phyloP scores from a whole-genome alignment of 2,329 filamentous ascomycete species.

The Penicillium sp. region DNA sequence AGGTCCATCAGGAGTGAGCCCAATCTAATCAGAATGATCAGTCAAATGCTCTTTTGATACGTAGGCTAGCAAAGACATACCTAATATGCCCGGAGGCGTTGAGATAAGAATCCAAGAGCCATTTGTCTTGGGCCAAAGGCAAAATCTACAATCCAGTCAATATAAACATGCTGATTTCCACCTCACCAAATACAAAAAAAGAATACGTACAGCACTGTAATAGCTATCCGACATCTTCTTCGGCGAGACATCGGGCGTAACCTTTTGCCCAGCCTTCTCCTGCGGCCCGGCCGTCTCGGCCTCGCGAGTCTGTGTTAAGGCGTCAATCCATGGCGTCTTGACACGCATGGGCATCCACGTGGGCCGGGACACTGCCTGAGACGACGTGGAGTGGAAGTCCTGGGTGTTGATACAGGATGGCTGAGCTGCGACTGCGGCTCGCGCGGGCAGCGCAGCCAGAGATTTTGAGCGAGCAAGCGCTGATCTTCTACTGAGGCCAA shows the following conservation, averaged over 20 bases:
- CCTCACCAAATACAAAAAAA: neutral
- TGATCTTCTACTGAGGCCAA: conserved; percentile 23
- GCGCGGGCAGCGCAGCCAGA: conserved; percentile 15
- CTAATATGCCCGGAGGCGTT: conserved; percentile 74
- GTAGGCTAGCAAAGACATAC: conserved; percentile 32
- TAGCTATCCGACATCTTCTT: conserved; percentile 72
- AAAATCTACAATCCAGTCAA: conserved; percentile 53
- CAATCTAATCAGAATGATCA: conserved; percentile 46
- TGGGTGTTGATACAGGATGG: conserved; percentile 10
- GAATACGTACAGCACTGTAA: conserved; percentile 59
- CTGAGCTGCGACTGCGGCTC: conserved; percentile 14
- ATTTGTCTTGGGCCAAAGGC: conserved; percentile 70
- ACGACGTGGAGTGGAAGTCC: conserved; percentile 32
- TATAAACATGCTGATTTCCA: neutral
- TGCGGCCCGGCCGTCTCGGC: conserved; percentile 31
- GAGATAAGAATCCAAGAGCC: conserved; percentile 74
- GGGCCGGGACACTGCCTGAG: conserved; percentile 30
- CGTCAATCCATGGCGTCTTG: conserved; percentile 68
- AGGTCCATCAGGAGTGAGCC: conserved; percentile 78
- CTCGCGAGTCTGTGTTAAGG: conserved; percentile 56
- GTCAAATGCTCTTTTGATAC: conserved; percentile 15
- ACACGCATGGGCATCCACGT: conserved; percentile 58
- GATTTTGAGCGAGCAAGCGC: conserved; percentile 23
- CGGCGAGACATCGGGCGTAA: conserved; percentile 59
- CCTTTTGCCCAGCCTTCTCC: conserved; percentile 22